Conservation (phyloP, 1,284 basidiomycete species). For the Cutaneotrichosporon sp. region DNA sequence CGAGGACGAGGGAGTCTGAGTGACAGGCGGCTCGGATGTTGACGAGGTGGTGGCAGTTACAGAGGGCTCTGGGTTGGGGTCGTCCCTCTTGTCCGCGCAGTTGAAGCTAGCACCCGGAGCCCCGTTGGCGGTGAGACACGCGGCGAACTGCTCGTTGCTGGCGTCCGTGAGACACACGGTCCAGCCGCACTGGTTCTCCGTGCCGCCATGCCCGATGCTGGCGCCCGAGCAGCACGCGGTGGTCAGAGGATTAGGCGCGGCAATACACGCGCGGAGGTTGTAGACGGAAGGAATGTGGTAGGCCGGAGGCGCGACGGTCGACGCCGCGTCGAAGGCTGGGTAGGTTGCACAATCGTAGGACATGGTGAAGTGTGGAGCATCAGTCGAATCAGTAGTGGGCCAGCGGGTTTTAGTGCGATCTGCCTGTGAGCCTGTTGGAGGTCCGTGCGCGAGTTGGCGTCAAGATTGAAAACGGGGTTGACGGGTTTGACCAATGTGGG, state of each 20-base stretch:
- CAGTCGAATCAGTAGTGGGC: not conserved
- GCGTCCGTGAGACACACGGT: slow-evolving; percentile 4
- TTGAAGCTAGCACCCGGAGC: not conserved
- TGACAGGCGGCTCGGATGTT: not conserved
- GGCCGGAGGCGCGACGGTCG: not conserved
- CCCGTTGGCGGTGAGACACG: not conserved
- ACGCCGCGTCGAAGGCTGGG: slow-evolving; percentile 4
- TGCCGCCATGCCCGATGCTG: not conserved
- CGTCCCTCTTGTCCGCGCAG: not conserved
- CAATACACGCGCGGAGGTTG: slow-evolving; percentile 5
- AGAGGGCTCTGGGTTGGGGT: not conserved
- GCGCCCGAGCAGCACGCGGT: not conserved
- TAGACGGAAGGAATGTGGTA: slow-evolving; percentile 10
- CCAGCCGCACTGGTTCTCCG: slow-evolving; percentile 1
- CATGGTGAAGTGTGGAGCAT: not conserved
- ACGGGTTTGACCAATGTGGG: not conserved
- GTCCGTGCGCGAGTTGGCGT: not conserved
- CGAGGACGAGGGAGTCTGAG: not conserved
- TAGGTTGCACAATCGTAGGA: slow-evolving; percentile 6
- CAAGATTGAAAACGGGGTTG: not conserved
- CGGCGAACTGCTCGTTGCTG: not conserved
- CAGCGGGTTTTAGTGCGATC: not conserved
- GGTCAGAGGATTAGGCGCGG: slow-evolving; percentile 1
- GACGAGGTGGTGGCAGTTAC: not conserved
- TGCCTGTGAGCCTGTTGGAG: not conserved